Conservation (phyloP, 805 yeast genomes). For the Hanseniaspora hatyaiensis region DNA sequence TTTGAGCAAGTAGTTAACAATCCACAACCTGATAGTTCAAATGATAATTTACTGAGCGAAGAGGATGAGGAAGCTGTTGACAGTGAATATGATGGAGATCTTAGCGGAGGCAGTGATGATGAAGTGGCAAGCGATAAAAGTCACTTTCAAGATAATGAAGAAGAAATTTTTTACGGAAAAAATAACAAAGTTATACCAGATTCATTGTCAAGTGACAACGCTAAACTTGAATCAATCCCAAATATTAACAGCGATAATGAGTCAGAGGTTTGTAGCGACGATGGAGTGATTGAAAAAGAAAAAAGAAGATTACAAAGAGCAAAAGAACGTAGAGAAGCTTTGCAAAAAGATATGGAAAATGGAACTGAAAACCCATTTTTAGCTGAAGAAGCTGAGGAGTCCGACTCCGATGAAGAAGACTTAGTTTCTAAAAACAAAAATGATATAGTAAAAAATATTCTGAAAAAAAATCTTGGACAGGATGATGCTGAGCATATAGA, state of each 20-base stretch:
- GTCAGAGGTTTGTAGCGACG: background rate
- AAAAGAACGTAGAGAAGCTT: slow-evolving; percentile 35
- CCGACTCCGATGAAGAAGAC: slow-evolving; percentile 1
- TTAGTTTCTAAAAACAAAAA: background rate
- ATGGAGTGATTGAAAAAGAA: background rate
- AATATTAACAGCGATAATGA: too few relatives aligned
- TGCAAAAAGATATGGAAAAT: slow-evolving; percentile 30
- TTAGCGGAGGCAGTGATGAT: background rate
- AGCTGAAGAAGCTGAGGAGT: slow-evolving; percentile 15
- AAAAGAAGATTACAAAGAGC: slow-evolving; percentile 22
- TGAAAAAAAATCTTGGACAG: slow-evolving; percentile 7
- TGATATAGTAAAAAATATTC: background rate
- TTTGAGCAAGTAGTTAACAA: background rate
- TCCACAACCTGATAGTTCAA: slow-evolving; percentile 9
- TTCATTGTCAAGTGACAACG: too few relatives aligned
- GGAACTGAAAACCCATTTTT: slow-evolving; percentile 24
- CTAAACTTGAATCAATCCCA: background rate
- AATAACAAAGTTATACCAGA: background rate
- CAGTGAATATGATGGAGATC: slow-evolving; percentile 2
- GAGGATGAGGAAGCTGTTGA: slow-evolving; percentile 14
- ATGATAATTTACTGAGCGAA: slow-evolving; percentile 19
- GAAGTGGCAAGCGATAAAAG: background rate
- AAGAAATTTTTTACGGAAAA: background rate
- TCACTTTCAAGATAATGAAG: background rate
- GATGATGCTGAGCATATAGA: slow-evolving; percentile 19